A percentile compares a stretch with the other conserved stretches of the same genome.
Conservation (phyloP, 441 rosid species). For the Gossypium schwendimanii region DNA sequence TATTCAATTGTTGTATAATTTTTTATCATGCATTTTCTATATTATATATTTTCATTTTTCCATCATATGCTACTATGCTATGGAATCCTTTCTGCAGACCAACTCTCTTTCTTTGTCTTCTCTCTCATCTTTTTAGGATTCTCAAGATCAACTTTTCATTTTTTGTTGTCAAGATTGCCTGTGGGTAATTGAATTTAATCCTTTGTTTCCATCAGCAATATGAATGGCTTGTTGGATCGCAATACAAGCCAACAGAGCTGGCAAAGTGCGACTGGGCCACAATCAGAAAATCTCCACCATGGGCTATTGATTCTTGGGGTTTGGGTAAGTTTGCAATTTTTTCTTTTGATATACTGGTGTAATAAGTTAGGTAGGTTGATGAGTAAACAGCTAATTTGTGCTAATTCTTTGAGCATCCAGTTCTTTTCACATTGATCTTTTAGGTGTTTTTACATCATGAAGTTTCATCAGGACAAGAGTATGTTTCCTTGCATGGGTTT, state of each 20-base stretch:
- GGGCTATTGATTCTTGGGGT: constrained; percentile 99
- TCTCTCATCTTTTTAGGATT: background rate
- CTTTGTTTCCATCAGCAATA: constrained; percentile 52
- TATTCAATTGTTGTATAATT: background rate
- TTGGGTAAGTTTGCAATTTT: constrained; percentile 54
- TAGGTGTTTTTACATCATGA: background rate
- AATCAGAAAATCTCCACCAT: constrained; percentile 92
- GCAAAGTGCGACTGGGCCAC: constrained; percentile 87
- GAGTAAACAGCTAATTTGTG: background rate
- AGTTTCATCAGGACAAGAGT: background rate
- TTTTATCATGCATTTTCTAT: background rate
- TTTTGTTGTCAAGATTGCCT: background rate
- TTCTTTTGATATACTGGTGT: background rate
- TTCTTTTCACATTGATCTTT: background rate
- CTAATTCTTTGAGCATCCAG: constrained; percentile 2
- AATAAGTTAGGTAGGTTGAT: background rate
- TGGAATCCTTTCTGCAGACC: no score
- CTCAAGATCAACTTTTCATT: background rate
- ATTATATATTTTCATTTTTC: background rate
- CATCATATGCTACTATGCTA: no score
- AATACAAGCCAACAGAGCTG: constrained; percentile 89
- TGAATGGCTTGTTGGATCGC: constrained; percentile 89
- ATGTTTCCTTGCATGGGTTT: background rate
- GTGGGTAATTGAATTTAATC: background rate
- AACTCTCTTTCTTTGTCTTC: background rate